These are phyloP conservation scores for Paxillus involutus DNA, from an alignment of 768 basidiomycete genomes.

Conservation along the genomic window DNA sequence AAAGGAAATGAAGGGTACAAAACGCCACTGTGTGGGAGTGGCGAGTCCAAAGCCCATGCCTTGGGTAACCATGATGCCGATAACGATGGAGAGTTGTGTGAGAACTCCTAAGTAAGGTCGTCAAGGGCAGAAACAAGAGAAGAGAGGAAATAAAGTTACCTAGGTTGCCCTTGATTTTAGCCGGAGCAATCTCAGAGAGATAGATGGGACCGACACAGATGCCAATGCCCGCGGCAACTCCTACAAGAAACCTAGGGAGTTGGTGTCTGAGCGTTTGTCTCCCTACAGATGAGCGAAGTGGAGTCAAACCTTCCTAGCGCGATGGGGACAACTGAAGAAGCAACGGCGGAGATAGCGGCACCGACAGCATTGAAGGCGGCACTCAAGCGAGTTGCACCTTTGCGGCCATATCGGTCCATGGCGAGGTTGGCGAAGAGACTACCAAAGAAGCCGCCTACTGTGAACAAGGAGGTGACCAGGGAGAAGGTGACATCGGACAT, in stretches of 20 bases:
- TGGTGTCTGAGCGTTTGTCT: background rate
- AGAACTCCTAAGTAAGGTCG: constrained; percentile 55
- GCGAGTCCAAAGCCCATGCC: constrained; percentile 69
- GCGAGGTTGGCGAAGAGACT: constrained; percentile 65
- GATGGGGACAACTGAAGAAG: constrained; percentile 53
- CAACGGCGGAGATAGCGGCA: constrained; percentile 63
- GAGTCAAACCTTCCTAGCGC: constrained; percentile 63
- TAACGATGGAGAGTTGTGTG: constrained; percentile 79
- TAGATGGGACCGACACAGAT: constrained; percentile 82
- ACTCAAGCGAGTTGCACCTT: constrained; percentile 60
- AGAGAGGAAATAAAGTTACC: constrained; percentile 41
- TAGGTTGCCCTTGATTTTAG: constrained; percentile 69
- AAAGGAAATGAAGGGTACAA: constrained; percentile 65
- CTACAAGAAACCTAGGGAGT: constrained; percentile 54
- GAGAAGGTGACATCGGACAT: constrained; percentile 81
- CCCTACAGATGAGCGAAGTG: background rate
- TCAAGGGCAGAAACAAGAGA: background rate
- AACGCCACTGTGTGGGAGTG: constrained; percentile 66
- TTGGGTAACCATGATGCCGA: constrained; percentile 89
- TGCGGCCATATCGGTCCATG: constrained; percentile 74
- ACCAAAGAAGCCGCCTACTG: constrained; percentile 82
- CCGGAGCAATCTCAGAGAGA: constrained; percentile 82
- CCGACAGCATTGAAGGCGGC: constrained; percentile 58
- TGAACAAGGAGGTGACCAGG: constrained; percentile 81
- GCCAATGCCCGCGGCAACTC: constrained; percentile 71